Conservation (phyloP, 805 yeast genomes). For the Starmera amethionina region DNA sequence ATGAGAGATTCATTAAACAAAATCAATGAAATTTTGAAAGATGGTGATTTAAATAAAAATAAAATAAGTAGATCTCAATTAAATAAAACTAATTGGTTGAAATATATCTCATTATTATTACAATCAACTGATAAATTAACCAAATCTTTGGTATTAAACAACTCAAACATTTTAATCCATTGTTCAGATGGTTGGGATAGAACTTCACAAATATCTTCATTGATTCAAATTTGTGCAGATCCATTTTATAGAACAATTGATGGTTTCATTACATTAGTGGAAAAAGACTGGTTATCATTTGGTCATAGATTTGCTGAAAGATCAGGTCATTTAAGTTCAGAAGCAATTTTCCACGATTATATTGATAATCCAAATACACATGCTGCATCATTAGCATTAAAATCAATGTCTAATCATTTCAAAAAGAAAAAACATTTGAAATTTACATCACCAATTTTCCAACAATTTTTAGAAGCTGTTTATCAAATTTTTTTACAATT, state of each 20-base stretch:
- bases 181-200: slow-evolving; percentile 99
- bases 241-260: slow-evolving; percentile 82
- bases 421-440: slow-evolving; percentile 41
- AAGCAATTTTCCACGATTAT: slow-evolving; percentile 36
- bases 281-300: slow-evolving; percentile 92
- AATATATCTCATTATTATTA: slow-evolving; percentile 55
- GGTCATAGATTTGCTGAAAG: slow-evolving; percentile 87
- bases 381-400: slow-evolving; percentile 31
- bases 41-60: slow-evolving; percentile 47
- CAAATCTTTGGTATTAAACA: slow-evolving; percentile 73
- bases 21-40: slow-evolving; percentile 52
- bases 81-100: slow-evolving; percentile 69
- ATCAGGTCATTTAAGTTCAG: slow-evolving; percentile 61
- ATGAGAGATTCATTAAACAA: slow-evolving; percentile 77
- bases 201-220: slow-evolving; percentile 79
- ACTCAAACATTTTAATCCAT: slow-evolving; percentile 77
- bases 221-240: slow-evolving; percentile 80
- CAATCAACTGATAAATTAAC: slow-evolving; percentile 70
- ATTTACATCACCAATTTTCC: slow-evolving; percentile 84
- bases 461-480: slow-evolving; percentile 85
- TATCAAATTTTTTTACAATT: slow-evolving; percentile 68
- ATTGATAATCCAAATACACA: slow-evolving; percentile 14
- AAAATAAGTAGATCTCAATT: slow-evolving; percentile 47
- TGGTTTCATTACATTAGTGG: slow-evolving; percentile 79
- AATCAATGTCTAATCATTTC: slow-evolving; percentile 40